Evolutionary conservation across 2,329 filamentous ascomycete species (phyloP).

Genomic region (Dactylellina drechsleri): DNA sequence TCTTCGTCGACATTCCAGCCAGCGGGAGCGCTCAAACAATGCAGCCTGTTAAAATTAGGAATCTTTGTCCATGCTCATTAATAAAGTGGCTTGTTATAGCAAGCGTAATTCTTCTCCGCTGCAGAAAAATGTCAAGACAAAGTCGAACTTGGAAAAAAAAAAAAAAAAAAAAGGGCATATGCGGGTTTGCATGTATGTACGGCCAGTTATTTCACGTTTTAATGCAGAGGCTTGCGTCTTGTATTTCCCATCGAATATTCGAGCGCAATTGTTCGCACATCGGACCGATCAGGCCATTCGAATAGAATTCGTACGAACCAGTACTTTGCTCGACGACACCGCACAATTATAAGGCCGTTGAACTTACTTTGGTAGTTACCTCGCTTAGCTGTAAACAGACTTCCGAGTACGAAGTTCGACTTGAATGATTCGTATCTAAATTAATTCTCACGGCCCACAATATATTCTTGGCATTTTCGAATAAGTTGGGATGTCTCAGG

Average conservation of each 20-base stretch:
- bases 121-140: conserved; percentile 7
- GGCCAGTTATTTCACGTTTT: conserved; percentile 33
- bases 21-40: background rate
- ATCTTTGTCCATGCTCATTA: conserved; percentile 15
- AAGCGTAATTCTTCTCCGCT: conserved; percentile 14
- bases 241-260: conserved; percentile 14
- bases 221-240: conserved; percentile 27
- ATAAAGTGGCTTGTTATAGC: conserved; percentile 35
- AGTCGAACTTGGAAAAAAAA: background rate
- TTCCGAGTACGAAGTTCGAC: no score
- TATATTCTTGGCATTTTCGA: no score
- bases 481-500: no score
- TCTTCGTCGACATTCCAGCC: background rate
- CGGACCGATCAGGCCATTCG: conserved; percentile 13
- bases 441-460: no score
- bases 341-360: no score
- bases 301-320: no score
- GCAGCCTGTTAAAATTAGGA: conserved; percentile 33
- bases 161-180: background rate
- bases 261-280: conserved; percentile 30
- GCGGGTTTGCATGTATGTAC: conserved; percentile 9
- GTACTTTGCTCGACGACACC: no score
- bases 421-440: no score
- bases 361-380: no score
- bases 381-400: no score